phyloP scores from a whole-genome alignment of 768 basidiomycete genomes.

The Hypsizygus marmoreus region DNA sequence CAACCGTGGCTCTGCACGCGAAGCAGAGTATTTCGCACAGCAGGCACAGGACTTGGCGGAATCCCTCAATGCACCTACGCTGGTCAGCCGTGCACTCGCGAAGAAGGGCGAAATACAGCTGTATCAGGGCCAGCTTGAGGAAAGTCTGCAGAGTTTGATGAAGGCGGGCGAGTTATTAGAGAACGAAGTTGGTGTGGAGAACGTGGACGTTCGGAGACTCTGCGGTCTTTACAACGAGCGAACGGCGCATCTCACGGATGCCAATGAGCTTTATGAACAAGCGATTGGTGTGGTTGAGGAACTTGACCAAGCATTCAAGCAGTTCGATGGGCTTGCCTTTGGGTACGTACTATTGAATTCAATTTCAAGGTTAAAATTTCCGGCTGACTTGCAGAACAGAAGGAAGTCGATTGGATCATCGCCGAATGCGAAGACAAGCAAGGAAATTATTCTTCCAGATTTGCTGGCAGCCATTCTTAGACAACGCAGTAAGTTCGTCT shows the following conservation, averaged over 20 bases:
- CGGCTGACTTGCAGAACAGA: slow-evolving; percentile 29
- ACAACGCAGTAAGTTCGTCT: slow-evolving; percentile 59
- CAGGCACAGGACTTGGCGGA: slow-evolving; percentile 76
- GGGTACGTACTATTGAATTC: slow-evolving; percentile 36
- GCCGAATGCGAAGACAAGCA: slow-evolving; percentile 23
- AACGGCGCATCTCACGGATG: slow-evolving; percentile 43
- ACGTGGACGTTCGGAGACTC: slow-evolving; percentile 58
- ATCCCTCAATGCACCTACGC: slow-evolving; percentile 63
- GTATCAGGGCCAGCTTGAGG: slow-evolving; percentile 58
- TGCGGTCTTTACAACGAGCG: slow-evolving; percentile 53
- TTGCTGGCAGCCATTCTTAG: slow-evolving; percentile 63
- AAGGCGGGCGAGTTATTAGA: slow-evolving; percentile 49
- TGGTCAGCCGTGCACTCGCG: slow-evolving; percentile 66
- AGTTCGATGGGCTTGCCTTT: slow-evolving; percentile 47
- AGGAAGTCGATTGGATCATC: slow-evolving; percentile 46
- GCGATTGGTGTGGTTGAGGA: slow-evolving; percentile 63
- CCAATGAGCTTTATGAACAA: slow-evolving; percentile 54
- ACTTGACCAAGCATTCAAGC: slow-evolving; percentile 54
- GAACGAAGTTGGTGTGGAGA: slow-evolving; percentile 54
- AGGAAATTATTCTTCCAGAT: slow-evolving; percentile 59
- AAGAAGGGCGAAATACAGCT: slow-evolving; percentile 72
- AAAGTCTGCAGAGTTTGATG: slow-evolving; percentile 56
- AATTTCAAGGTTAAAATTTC: background rate
- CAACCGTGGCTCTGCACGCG: slow-evolving; percentile 76
- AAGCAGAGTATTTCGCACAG: slow-evolving; percentile 82